Evolutionary conservation across 495 filamentous ascomycete species (phyloP), one percentile per base, ranked within the genome.

Genomic region (Penicillium cinerascens): DNA sequence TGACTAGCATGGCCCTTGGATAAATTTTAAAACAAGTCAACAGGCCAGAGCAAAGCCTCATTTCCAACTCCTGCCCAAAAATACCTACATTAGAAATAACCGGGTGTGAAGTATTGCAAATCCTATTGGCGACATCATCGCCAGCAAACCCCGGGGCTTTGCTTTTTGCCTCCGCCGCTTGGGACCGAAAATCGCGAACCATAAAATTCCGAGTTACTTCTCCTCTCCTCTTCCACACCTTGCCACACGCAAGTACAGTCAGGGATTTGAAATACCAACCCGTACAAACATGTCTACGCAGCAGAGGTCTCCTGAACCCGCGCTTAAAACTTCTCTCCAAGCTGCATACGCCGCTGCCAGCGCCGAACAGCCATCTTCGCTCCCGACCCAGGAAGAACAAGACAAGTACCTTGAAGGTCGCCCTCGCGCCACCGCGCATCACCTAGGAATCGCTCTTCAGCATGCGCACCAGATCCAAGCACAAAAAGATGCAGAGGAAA

Each of bases 381-480:
- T 65, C 49, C 57, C 55, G 36, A 69, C 61, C 55, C 71, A 68
- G 56, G 69, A 61, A 52, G 64, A 64, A n/a, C 67, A 66, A 58
- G 54, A 60, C 6, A 63, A 52, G 47, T 58, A 59, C 53, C 59
- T 60, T 26, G 29, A 54, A 42, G 63, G 56, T 58, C 63, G 76
- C 58, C 67, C 76, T n/a, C 60, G 67, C 44, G 54, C 71, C 35
- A 70, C 77, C 70, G 57, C 69, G 55, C 83, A 81, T 41, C 78
- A 84, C 58, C 67, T 79, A 17, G 75, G 80, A 23, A 78, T 84
- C 38, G 92, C 91, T 13, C 70, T 96, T 41, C 80, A 88, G 53
- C 91, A 95, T 72, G 91, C 92, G 11, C 78, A 82, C 51, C 75
- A 85, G 25, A 85, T 97, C 49, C 86, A 95, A 59, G 72, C 84